These are phyloP conservation scores for Avena eriantha DNA, from an alignment of 176 grass and related monocot species.

Conservation along the genomic window DNA sequence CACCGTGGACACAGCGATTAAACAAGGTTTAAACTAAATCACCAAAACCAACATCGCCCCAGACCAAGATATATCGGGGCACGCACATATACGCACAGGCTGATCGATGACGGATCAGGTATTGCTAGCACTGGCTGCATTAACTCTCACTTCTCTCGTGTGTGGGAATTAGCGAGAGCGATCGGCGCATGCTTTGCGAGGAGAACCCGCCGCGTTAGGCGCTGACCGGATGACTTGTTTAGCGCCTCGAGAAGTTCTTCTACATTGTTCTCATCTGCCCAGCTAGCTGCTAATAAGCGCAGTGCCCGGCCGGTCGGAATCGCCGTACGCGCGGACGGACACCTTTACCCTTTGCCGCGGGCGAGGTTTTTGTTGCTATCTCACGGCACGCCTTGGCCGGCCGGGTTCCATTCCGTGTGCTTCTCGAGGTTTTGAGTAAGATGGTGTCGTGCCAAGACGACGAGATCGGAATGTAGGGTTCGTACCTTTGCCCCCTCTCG, in stretches of 20 bases:
- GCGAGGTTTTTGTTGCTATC: neutral
- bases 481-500: neutral
- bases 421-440: constrained; percentile 27
- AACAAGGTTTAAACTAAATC: neutral
- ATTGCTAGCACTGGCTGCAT: neutral
- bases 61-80: neutral
- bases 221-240: constrained; percentile 47
- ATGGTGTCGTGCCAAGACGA: constrained; percentile 1
- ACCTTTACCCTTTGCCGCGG: too few relatives aligned
- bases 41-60: neutral
- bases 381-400: neutral
- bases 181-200: constrained; percentile 46
- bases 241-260: too few relatives aligned
- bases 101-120: neutral
- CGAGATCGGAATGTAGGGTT: constrained; percentile 46
- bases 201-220: constrained; percentile 66
- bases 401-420: neutral
- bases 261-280: too few relatives aligned
- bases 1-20: constrained; percentile 29
- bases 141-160: neutral
- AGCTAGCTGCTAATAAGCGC: too few relatives aligned
- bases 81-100: constrained; percentile 1
- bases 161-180: neutral
- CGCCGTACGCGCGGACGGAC: too few relatives aligned
- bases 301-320: too few relatives aligned